Evolutionary conservation across 169 alveolate species (phyloP).

Genomic region (Plasmodium sp.): DNA sequence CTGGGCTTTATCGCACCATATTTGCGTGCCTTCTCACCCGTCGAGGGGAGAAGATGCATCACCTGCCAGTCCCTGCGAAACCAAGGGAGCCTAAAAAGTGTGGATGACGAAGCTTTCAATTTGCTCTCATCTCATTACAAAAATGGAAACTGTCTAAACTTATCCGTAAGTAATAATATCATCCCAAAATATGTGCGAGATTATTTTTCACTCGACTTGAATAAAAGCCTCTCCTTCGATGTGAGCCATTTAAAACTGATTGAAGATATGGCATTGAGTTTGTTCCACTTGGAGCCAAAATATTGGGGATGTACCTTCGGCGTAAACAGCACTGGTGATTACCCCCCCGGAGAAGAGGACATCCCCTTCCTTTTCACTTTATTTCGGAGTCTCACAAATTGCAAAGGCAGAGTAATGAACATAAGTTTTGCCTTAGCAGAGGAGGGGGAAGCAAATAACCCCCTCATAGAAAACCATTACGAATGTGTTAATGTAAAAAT

Average conservation of each 20-base stretch:
- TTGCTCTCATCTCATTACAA: not conserved
- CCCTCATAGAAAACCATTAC: constrained; percentile 4
- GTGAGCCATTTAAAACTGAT: constrained; percentile 1
- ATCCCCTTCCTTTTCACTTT: constrained; percentile 20
- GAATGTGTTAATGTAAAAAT: constrained; percentile 12
- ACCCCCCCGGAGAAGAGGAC: not conserved
- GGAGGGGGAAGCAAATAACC: not conserved
- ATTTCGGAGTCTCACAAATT: constrained; percentile 5
- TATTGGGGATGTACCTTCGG: constrained; percentile 61
- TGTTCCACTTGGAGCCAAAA: constrained; percentile 51
- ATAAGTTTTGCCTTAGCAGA: constrained; percentile 12
- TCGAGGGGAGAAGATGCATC: constrained; percentile 13
- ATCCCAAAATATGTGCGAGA: constrained; percentile 44
- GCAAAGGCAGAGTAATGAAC: constrained; percentile 19
- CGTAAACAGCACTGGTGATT: not conserved
- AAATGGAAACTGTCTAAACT: constrained; percentile 47
- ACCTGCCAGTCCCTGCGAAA: constrained; percentile 29
- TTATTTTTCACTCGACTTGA: constrained; percentile 26
- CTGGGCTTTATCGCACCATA: not conserved
- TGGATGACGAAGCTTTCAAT: constrained; percentile 42
- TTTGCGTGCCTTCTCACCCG: not conserved
- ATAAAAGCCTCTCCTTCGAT: constrained; percentile 7
- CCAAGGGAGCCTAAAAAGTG: constrained; percentile 41
- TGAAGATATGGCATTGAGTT: constrained; percentile 19
- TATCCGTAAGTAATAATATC: constrained; percentile 47